phyloP scores from a whole-genome alignment of 306 rosid genomes.

The Begonia peltatifolia region DNA sequence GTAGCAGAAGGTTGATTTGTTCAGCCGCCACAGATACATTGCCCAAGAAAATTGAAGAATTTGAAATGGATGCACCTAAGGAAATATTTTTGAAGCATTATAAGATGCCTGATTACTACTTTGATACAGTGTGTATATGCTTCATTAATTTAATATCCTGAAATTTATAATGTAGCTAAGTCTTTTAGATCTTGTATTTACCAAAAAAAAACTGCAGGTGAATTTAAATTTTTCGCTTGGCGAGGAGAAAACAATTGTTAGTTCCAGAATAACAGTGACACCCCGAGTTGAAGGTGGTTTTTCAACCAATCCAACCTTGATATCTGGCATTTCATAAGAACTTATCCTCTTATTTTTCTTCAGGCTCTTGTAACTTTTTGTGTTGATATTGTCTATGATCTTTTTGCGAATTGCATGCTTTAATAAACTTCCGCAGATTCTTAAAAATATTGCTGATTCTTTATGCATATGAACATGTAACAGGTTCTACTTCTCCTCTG shows the following conservation, averaged over 20 bases:
- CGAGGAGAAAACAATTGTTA: constrained; percentile 72
- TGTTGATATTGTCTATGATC: too few relatives aligned
- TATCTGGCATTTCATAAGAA: too few relatives aligned
- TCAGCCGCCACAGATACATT: constrained; percentile 58
- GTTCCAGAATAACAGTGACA: constrained; percentile 61
- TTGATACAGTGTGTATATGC: constrained; percentile 43
- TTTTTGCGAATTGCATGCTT: too few relatives aligned
- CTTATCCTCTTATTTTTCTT: constrained; percentile 3
- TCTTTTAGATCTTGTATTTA: constrained; percentile 8
- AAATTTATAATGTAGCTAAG: constrained; percentile 4
- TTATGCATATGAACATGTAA: constrained; percentile 9
- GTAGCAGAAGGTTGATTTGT: constrained; percentile 49
- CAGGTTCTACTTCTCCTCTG: constrained; percentile 60
- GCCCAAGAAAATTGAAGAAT: constrained; percentile 49
- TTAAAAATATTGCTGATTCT: not conserved
- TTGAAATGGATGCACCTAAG: constrained; percentile 62
- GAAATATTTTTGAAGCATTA: constrained; percentile 91
- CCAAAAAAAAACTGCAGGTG: constrained; percentile 26
- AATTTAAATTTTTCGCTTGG: constrained; percentile 44
- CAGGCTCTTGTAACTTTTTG: not conserved
- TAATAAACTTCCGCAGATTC: too few relatives aligned
- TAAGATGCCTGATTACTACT: constrained; percentile 82
- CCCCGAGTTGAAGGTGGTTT: constrained; percentile 69
- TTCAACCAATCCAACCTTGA: not conserved
- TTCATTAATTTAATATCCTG: constrained; percentile 6